A percentile compares a stretch with the other conserved stretches of the same genome.
Conservation (phyloP, 805 yeast genomes). For the Metschnikowia anglica region DNA sequence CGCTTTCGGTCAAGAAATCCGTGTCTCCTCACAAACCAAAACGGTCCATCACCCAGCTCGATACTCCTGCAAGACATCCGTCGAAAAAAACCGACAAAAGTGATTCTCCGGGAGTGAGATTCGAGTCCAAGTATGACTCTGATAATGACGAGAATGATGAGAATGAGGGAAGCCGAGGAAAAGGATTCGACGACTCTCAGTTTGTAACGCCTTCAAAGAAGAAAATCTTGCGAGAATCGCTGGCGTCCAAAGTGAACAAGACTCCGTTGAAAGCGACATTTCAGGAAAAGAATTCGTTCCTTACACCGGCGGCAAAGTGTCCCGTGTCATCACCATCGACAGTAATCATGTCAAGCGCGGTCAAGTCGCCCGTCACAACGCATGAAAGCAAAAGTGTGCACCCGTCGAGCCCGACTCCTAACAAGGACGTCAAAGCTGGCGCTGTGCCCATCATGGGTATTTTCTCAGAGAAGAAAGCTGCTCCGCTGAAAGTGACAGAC, state of each 20-base stretch:
- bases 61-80: constrained; percentile 40
- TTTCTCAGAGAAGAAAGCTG: constrained; percentile 29
- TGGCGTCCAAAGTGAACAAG: constrained; percentile 16
- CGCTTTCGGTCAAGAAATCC: constrained; percentile 20
- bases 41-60: constrained; percentile 36
- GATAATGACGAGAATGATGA: constrained; percentile 20
- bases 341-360: constrained; percentile 38
- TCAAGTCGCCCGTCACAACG: constrained; percentile 22
- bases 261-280: constrained; percentile 18
- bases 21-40: constrained; percentile 17
- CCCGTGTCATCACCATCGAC: constrained; percentile 43
- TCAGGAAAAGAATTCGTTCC: constrained; percentile 9
- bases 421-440: constrained; percentile 20
- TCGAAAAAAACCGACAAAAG: constrained; percentile 28
- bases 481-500: constrained; percentile 7
- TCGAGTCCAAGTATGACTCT: constrained; percentile 10
- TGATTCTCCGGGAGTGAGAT: constrained; percentile 13
- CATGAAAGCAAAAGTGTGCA: constrained; percentile 7
- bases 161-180: constrained; percentile 1
- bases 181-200: constrained; percentile 8
- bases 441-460: constrained; percentile 39
- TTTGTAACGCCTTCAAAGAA: constrained; percentile 37
- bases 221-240: constrained; percentile 27
- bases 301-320: constrained; percentile 36
- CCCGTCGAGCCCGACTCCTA: constrained; percentile 43